Percentiles rank a stretch among this genome's conserved stretches.
Conservation (phyloP, 192 early-diverging fungal genomes). For the Coemansia sp. region DNA sequence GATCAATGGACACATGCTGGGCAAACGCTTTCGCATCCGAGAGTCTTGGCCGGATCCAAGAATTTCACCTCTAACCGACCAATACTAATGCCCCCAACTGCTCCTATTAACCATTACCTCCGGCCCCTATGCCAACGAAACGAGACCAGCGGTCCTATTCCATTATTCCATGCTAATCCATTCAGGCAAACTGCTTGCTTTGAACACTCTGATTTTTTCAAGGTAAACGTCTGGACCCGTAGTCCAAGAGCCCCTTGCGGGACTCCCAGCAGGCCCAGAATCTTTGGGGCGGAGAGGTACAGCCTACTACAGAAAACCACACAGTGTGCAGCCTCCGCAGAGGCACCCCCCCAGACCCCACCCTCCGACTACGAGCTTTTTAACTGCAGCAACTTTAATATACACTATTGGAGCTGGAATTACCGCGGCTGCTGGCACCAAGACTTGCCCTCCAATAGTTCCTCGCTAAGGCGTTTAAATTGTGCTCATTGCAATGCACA, state of each 20-base stretch:
- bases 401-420: conserved; percentile 55
- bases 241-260: no score
- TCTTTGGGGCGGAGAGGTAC: conserved; percentile 15
- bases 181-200: conserved; percentile 57
- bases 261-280: conserved; percentile 8
- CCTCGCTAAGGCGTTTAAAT: conserved; percentile 46
- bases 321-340: no score
- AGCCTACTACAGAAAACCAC: conserved; percentile 19
- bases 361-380: conserved; percentile 55
- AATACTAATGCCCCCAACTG: conserved; percentile 79
- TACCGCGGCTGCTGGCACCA: conserved; percentile 50
- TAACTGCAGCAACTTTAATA: conserved; percentile 60
- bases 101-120: conserved; percentile 77
- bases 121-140: conserved; percentile 57
- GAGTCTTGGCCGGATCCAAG: conserved; percentile 78
- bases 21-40: conserved; percentile 74
- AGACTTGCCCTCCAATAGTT: conserved; percentile 53
- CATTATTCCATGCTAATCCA: conserved; percentile 68
- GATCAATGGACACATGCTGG: conserved; percentile 69
- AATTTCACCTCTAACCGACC: conserved; percentile 80
- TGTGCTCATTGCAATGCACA: conserved; percentile 49
- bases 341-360: conserved; percentile 18
- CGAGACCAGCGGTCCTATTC: conserved; percentile 59
- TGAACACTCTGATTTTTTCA: conserved; percentile 65
- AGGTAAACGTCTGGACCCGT: conserved; percentile 50